Evolutionary conservation across 441 rosid genomes (phyloP).

Genomic region (Raphanus hybrid): DNA sequence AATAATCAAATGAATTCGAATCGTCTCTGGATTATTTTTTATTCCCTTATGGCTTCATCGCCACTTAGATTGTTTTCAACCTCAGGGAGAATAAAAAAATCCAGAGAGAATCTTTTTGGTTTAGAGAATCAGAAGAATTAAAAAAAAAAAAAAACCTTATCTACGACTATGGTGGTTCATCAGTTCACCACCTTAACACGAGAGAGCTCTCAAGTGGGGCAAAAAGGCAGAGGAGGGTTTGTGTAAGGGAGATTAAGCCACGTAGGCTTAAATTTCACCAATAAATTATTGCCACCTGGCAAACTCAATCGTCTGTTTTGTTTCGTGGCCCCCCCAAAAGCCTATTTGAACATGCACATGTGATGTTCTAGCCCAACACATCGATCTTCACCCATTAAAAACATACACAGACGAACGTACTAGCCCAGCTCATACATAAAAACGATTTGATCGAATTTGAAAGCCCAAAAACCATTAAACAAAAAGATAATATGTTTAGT

Average conservation of each 20-base stretch:
- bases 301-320: neutral
- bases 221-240: conserved; percentile 29
- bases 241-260: conserved; percentile 43
- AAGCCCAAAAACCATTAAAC: neutral
- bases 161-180: conserved; percentile 39
- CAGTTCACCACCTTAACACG: conserved; percentile 29
- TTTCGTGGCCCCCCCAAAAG: neutral
- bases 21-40: conserved; percentile 13
- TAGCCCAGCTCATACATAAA: neutral
- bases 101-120: conserved; percentile 17
- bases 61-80: conserved; percentile 2
- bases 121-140: neutral
- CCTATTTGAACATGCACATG: no score
- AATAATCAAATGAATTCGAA: neutral
- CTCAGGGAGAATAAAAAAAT: neutral
- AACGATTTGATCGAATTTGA: neutral
- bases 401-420: neutral
- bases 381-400: neutral
- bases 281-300: conserved; percentile 32
- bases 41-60: neutral
- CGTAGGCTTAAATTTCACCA: conserved; percentile 23
- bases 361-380: no score
- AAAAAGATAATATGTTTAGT: neutral
- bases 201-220: conserved; percentile 37
- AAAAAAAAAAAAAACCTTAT: conserved; percentile 29